phyloP scores from a whole-genome alignment of 2,329 filamentous ascomycete genomes.

The Epichloe scottii region DNA sequence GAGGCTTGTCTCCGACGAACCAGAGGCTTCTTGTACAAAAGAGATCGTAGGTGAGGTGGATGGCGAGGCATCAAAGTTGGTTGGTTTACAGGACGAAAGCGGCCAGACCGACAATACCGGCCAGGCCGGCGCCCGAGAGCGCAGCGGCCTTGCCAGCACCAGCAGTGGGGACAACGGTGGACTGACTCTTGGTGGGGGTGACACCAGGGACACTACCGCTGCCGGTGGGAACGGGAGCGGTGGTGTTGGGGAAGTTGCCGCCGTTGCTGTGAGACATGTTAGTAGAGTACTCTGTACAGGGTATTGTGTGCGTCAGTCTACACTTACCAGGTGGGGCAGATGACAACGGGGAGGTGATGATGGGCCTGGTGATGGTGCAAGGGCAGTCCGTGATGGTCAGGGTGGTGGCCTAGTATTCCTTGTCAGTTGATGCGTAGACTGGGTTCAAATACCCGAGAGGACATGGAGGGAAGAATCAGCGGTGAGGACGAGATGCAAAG shows the following conservation, averaged over 20 bases:
- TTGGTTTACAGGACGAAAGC: conserved; percentile 46
- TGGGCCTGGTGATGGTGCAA: conserved; percentile 52
- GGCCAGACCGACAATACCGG: conserved; percentile 46
- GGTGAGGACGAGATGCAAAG: background rate
- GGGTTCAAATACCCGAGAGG: background rate
- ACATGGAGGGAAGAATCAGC: background rate
- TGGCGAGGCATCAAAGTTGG: conserved; percentile 20
- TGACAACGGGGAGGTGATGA: conserved; percentile 37
- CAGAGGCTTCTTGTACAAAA: conserved; percentile 24
- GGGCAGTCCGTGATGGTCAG: conserved; percentile 62
- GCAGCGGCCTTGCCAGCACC: conserved; percentile 44
- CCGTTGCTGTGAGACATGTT: conserved; percentile 6
- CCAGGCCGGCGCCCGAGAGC: conserved; percentile 46
- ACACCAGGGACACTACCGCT: conserved; percentile 1
- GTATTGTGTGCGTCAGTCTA: no score
- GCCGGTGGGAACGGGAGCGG: conserved; percentile 11
- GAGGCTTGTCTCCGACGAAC: conserved; percentile 22
- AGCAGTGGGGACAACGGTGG: conserved; percentile 33
- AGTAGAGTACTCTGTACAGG: conserved; percentile 4
- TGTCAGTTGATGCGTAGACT: background rate
- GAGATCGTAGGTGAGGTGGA: conserved; percentile 28
- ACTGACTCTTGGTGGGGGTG: conserved; percentile 17
- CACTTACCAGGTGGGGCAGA: conserved; percentile 42
- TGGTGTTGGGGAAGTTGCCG: conserved; percentile 19
- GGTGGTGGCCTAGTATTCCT: conserved; percentile 41